Base-by-base conservation (phyloP, 2,329 filamentous ascomycete species). In the Aspergillus awamori region DNA sequence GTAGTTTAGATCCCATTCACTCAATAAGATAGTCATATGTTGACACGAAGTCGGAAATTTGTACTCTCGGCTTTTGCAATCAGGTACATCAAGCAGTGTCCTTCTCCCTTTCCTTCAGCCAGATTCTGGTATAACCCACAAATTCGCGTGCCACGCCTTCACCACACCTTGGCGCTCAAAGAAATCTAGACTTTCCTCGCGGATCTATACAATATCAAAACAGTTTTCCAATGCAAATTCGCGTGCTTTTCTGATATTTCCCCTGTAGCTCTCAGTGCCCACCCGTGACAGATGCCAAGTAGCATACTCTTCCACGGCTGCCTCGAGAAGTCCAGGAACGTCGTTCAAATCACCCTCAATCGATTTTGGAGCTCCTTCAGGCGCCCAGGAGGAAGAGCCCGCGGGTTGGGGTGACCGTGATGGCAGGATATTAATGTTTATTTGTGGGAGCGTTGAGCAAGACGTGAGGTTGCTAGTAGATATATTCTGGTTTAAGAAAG, bases 361-460 rank as follows among this genome's bases (percentile, higher is more conserved):
- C 4, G 26, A 5, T 4, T 4, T 26, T 26, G 26, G 26, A 26
- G 26, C 26, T 1, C 1, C 6, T 26, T 26, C 26, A 20, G 5
- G 3, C 6, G 26, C 28, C 24, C 11, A 7, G 11, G n/a, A 22
- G 55, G 22, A 24, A 30, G 39, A 39, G n/a, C 38, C 41, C 33
- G 55, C 13, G 11, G 57, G 20, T 33, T 67, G 52, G 58, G 62
- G 62, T 63, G 58, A 45, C 51, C 60, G 43, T 6, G 63, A 47
- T 13, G 65, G 65, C 8, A 72, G 65, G 53, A 75, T 64, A 62
- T 71, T 71, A 43, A 77, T 73, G 58, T 68, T 69, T 53, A 75
- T 74, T 28, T 26, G 26, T 4, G 67, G 68, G 62, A 61, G 59
- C 36, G 22, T 61, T 17, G 64, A 67, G 49, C 61, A 59, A 39